Percentiles rank a stretch among this genome's conserved stretches.
phyloP scores from a whole-genome alignment of 768 basidiomycete genomes.

The Amanita exitialis region DNA sequence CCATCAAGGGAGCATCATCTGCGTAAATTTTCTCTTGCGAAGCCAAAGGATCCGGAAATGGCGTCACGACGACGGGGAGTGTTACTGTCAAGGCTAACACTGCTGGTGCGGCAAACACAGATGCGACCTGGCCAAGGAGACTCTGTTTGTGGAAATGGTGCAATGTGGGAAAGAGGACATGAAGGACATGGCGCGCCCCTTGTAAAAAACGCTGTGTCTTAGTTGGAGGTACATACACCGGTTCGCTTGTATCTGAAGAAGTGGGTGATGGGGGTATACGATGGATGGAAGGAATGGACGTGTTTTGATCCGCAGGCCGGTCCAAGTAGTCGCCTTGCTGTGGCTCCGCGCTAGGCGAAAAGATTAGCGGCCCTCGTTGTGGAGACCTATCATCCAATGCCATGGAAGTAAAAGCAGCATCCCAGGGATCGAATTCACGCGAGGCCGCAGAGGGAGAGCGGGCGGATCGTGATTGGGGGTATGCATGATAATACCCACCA shows the following conservation, averaged over 20 bases:
- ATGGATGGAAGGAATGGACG: constrained; percentile 43
- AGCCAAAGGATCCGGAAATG: constrained; percentile 26
- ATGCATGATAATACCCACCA: constrained; percentile 59
- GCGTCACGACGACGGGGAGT: constrained; percentile 77
- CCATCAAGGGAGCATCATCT: constrained; percentile 40
- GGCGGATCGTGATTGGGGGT: constrained; percentile 12
- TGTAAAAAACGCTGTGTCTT: constrained; percentile 27
- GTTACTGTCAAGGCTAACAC: constrained; percentile 82
- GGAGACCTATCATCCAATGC: constrained; percentile 37
- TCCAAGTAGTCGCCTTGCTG: neutral
- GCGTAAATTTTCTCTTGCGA: constrained; percentile 30
- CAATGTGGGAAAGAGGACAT: constrained; percentile 81
- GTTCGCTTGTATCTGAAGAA: constrained; percentile 28
- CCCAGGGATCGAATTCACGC: constrained; percentile 29
- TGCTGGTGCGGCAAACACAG: constrained; percentile 78
- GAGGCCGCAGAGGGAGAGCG: neutral
- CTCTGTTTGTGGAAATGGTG: constrained; percentile 66
- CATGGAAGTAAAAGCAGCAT: constrained; percentile 29
- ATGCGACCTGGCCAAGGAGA: constrained; percentile 57
- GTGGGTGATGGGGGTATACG: constrained; percentile 46
- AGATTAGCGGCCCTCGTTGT: constrained; percentile 6
- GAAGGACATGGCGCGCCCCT: constrained; percentile 31
- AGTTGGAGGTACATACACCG: constrained; percentile 29
- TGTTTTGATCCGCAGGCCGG: constrained; percentile 8
- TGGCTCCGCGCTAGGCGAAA: neutral